Base-by-base conservation (phyloP, 1,284 basidiomycete species). In the Farysia itapuensis region DNA sequence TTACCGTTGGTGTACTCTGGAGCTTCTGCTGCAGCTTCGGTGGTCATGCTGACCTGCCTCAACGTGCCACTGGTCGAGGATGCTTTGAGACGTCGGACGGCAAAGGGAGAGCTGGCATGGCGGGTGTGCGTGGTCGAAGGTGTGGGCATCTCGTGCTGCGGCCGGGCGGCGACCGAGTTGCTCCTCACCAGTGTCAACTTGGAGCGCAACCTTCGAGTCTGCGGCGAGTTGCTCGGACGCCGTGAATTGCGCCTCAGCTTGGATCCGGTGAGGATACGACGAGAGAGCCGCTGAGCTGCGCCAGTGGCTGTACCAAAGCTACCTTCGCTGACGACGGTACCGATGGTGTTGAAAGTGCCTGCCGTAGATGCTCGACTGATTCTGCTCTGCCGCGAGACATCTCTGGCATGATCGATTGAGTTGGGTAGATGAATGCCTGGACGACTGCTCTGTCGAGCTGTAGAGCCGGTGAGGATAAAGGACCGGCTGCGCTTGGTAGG, bases 261-360 rank as follows among this genome's bases (percentile, higher is more conserved):
- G n/a, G 47, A 43, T 9, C 54, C 38, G 4, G 47, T 43, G 20
- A 56, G 35, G 26, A 64, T 48, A 20, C 42, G 44, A 12, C 47
- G 40, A 3, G 52, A 44, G 9, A 63, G 41, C 19, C 26, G 40
- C 20, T 48, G 50, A 5, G 47, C 21, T 3, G 48, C 20, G 18
- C 59, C 64, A 4, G 51, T 59, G 3, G 35, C 47, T 4, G 53
- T 64, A 25, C 68, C 66, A 22, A 70, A 70, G 39, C 46, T 56
- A 22, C 60, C 67, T 13, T 67, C 68, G 2, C 61, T 69, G 30
- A 46, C 61, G 13, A 60, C 20, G 16, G 61, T 70, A 20, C 64
- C 64, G 20, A 61, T 34, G 3, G 65, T 69, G 39, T 65, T 58
- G 33, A 69, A 49, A 6, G 66, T 70, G 33, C 59, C 64, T 4